These are phyloP conservation scores for Candida ipomoeae DNA, from an alignment of 805 yeast genomes.

Conservation along the genomic window DNA sequence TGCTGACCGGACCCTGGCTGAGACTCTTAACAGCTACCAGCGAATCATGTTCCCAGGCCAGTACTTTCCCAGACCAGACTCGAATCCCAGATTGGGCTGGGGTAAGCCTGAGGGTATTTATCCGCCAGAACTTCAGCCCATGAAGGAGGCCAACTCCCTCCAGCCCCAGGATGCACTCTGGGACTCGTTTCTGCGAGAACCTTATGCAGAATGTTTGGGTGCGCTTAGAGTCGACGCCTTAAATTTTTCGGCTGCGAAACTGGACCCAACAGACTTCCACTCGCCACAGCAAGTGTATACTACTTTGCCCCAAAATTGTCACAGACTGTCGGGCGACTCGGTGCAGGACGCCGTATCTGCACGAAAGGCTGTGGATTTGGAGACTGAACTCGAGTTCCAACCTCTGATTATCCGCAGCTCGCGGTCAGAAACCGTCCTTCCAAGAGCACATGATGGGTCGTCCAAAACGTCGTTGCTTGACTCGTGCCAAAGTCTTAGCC, in stretches of 20 bases:
- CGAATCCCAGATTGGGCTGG: not conserved
- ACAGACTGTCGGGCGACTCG: not conserved
- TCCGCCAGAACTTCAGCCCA: not conserved
- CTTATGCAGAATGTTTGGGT: not conserved
- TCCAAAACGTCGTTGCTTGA: not conserved
- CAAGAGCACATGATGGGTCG: not conserved
- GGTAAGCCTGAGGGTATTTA: not conserved
- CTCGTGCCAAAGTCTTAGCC: not conserved
- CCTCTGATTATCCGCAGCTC: not conserved
- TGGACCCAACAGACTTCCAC: not conserved
- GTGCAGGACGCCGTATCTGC: not conserved
- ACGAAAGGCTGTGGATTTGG: not conserved
- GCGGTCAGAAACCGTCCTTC: not conserved
- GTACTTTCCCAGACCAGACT: not conserved
- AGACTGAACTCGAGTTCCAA: not conserved
- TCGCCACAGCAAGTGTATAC: not conserved
- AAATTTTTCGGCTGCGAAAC: not conserved
- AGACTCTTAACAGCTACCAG: not conserved
- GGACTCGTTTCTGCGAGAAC: conserved; percentile 1
- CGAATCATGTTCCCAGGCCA: not conserved
- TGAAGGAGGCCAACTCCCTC: not conserved
- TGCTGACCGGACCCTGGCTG: not conserved
- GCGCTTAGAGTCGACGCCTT: not conserved
- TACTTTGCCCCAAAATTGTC: not conserved
- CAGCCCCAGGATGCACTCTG: not conserved